Conservation (phyloP, 108 stramenopile species). For the Cyclotella distinguenda region DNA sequence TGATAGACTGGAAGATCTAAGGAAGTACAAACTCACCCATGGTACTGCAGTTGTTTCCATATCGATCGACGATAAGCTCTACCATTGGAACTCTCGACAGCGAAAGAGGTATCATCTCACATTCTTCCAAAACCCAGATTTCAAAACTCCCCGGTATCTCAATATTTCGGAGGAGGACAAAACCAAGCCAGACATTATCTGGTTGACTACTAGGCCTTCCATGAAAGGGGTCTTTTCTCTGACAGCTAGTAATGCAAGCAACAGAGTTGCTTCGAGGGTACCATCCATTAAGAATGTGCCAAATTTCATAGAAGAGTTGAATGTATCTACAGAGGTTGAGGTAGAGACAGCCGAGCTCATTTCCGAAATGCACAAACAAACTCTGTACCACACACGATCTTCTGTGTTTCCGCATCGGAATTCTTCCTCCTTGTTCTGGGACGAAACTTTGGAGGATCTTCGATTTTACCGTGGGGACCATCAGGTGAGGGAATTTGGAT, state of each 20-base stretch:
- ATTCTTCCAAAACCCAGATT: slow-evolving; percentile 29
- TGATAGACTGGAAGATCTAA: slow-evolving; percentile 35
- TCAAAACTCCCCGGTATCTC: background rate
- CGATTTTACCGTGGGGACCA: slow-evolving; percentile 40
- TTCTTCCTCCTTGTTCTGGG: slow-evolving; percentile 34
- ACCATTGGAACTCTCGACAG: slow-evolving; percentile 38
- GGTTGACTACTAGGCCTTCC: slow-evolving; percentile 33
- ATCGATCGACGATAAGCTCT: slow-evolving; percentile 27
- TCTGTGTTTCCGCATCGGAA: slow-evolving; percentile 9
- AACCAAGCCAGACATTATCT: slow-evolving; percentile 11
- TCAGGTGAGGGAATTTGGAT: too few relatives aligned
- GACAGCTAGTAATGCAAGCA: background rate
- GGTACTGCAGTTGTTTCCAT: slow-evolving; percentile 30
- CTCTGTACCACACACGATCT: slow-evolving; percentile 7
- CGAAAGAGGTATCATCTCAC: slow-evolving; percentile 46
- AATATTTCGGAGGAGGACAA: background rate
- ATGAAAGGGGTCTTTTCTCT: slow-evolving; percentile 41
- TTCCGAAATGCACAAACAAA: slow-evolving; percentile 13
- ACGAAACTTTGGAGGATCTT: slow-evolving; percentile 42
- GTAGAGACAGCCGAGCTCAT: slow-evolving; percentile 19
- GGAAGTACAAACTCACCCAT: slow-evolving; percentile 28
- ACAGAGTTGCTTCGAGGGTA: too few relatives aligned
- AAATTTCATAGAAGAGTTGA: background rate
- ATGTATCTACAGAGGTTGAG: background rate
- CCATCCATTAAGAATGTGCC: too few relatives aligned